These are phyloP conservation scores for Picochlorum costavermella DNA, from an alignment of 139 green algal genomes.

Conservation along the genomic window DNA sequence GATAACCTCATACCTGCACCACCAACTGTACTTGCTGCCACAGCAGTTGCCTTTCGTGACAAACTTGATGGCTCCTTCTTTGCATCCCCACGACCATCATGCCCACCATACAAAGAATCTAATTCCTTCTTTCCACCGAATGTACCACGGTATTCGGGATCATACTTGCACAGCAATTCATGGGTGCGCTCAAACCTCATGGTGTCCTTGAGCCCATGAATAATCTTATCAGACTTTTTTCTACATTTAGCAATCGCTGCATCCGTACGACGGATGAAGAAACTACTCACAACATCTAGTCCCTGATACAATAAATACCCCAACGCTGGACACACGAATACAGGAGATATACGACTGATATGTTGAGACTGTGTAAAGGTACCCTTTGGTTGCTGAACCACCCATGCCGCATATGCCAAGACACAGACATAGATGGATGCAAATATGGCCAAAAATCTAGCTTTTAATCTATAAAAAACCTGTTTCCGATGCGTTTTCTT, in stretches of 20 bases:
- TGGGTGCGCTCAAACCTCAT: conserved; percentile 47
- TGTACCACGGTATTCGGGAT: conserved; percentile 38
- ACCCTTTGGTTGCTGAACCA: conserved; percentile 25
- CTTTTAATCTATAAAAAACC: not conserved
- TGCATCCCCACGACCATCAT: not conserved
- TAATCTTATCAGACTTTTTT: conserved; percentile 41
- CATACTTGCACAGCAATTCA: conserved; percentile 56
- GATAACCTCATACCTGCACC: not conserved
- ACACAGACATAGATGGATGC: conserved; percentile 4
- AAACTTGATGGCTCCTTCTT: not conserved
- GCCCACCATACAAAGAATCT: not conserved
- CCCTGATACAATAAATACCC: conserved; percentile 13
- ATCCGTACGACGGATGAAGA: conserved; percentile 21
- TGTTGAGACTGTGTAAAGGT: conserved; percentile 30
- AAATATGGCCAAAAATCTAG: conserved; percentile 7
- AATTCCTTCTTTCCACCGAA: conserved; percentile 6
- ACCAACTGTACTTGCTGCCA: not conserved
- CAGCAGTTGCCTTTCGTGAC: no score
- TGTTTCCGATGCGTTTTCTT: not conserved
- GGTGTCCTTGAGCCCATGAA: conserved; percentile 58
- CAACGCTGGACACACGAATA: conserved; percentile 19
- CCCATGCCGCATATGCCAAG: conserved; percentile 11
- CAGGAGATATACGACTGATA: conserved; percentile 15
- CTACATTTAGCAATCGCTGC: conserved; percentile 24
- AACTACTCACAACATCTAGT: conserved; percentile 6